Conservation (phyloP, 2,329 filamentous ascomycete genomes). For the Neopestalotiopsis rosae region DNA sequence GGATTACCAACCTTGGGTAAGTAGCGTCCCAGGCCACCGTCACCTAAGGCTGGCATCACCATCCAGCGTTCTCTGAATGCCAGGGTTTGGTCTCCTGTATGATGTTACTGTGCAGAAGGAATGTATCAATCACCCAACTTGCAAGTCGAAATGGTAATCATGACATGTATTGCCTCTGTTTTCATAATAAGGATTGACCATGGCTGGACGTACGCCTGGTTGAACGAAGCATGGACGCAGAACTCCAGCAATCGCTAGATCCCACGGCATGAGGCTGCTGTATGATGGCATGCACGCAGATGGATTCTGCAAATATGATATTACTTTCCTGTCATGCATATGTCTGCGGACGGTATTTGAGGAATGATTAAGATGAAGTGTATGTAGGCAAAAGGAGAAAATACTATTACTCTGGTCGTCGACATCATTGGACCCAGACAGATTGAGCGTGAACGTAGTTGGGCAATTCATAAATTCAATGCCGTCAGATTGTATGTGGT, state of each 20-base stretch:
- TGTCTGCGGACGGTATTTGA: background rate
- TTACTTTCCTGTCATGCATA: background rate
- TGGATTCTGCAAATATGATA: background rate
- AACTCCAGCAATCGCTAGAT: background rate
- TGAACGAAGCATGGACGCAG: background rate
- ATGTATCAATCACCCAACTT: too few relatives aligned
- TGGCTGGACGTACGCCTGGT: too few relatives aligned
- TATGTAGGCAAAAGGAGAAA: background rate
- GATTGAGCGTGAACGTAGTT: background rate
- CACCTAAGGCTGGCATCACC: background rate
- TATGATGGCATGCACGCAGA: background rate
- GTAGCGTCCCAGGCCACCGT: background rate
- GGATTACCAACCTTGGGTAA: background rate
- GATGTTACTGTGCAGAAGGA: conserved; percentile 8
- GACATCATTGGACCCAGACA: background rate
- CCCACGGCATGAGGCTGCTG: background rate
- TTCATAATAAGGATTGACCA: background rate
- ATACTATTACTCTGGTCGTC: background rate
- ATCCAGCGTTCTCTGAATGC: background rate
- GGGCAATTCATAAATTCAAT: background rate
- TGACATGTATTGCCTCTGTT: conserved; percentile 2
- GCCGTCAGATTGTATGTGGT: background rate
- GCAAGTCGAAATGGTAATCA: conserved; percentile 7
- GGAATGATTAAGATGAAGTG: background rate
- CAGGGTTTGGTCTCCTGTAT: conserved; percentile 10